These are phyloP conservation scores for Neoascochyta sp. DNA, from an alignment of 2,329 filamentous ascomycete species.

Conservation along the genomic window DNA sequence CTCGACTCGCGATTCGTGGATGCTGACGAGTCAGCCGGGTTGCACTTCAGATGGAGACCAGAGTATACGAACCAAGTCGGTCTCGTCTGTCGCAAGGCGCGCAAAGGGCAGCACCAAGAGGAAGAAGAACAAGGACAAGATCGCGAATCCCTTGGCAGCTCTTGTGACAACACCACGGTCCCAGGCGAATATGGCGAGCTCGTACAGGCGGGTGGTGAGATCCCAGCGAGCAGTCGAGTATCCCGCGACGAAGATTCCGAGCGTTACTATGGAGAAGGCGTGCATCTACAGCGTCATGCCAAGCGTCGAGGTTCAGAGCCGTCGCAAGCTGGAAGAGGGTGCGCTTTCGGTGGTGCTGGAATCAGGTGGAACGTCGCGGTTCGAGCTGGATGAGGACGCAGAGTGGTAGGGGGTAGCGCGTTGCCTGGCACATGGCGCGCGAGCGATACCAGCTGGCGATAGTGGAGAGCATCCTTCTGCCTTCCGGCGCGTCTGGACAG, in stretches of 20 bases:
- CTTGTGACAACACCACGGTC: slow-evolving; percentile 94
- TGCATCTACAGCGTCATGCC: slow-evolving; percentile 65
- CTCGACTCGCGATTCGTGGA: slow-evolving; percentile 70
- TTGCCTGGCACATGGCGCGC: slow-evolving; percentile 16
- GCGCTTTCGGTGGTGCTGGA: not conserved
- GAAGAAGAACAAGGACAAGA: slow-evolving; percentile 81
- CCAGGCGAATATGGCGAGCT: slow-evolving; percentile 95
- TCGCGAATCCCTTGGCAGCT: slow-evolving; percentile 77
- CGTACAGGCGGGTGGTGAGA: slow-evolving; percentile 92
- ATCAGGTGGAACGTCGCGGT: slow-evolving; percentile 1
- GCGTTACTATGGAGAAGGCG: slow-evolving; percentile 92
- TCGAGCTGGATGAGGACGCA: not conserved
- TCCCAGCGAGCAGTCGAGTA: slow-evolving; percentile 99
- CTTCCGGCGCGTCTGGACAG: too few relatives aligned
- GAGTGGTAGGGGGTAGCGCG: slow-evolving; percentile 7
- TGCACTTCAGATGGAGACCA: not conserved
- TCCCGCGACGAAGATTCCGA: slow-evolving; percentile 98
- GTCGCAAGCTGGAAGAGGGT: not conserved
- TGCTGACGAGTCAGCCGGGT: slow-evolving; percentile 55
- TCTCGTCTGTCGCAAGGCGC: slow-evolving; percentile 75
- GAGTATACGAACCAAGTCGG: slow-evolving; percentile 63
- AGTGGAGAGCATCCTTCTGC: too few relatives aligned
- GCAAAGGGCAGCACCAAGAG: slow-evolving; percentile 79
- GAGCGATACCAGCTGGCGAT: too few relatives aligned
- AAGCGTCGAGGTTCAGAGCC: slow-evolving; percentile 6